Percentiles rank a stretch among this genome's conserved stretches.
phyloP scores from a whole-genome alignment of 2,329 filamentous ascomycete genomes.

The Botrytis porri region DNA sequence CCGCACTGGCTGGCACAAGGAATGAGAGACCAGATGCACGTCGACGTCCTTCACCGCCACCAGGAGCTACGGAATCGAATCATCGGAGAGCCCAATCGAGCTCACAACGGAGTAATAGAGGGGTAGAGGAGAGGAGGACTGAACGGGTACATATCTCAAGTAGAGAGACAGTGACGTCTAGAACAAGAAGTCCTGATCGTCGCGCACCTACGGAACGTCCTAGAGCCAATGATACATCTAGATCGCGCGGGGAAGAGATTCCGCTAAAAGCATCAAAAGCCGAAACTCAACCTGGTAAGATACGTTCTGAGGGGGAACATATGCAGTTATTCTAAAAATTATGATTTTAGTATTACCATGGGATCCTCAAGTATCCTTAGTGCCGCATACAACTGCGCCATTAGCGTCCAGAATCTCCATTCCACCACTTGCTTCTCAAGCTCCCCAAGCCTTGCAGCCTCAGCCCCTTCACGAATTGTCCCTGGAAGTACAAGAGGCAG shows the following conservation, averaged over 20 bases:
- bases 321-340: constrained; percentile 15
- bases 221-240: constrained; percentile 31
- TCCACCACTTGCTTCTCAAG: constrained; percentile 71
- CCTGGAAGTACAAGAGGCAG: constrained; percentile 79
- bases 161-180: constrained; percentile 58
- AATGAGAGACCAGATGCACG: constrained; percentile 30
- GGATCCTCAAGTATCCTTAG: constrained; percentile 75
- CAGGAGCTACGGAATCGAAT: constrained; percentile 35
- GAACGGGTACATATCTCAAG: constrained; percentile 58
- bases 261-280: constrained; percentile 41
- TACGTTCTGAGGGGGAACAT: not conserved
- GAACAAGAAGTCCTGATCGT: constrained; percentile 56
- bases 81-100: constrained; percentile 59
- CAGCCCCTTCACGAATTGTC: constrained; percentile 66
- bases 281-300: constrained; percentile 50
- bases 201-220: constrained; percentile 24
- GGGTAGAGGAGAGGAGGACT: constrained; percentile 48
- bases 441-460: constrained; percentile 68
- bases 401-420: constrained; percentile 50
- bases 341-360: constrained; percentile 51
- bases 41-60: constrained; percentile 32
- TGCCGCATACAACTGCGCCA: constrained; percentile 60
- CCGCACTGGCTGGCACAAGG: constrained; percentile 30
- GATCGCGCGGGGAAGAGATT: constrained; percentile 31
- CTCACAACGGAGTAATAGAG: constrained; percentile 49